These are phyloP conservation scores for Chamaenerion angustifolium DNA, from an alignment of 345 rosid genomes.

Conservation along the genomic window DNA sequence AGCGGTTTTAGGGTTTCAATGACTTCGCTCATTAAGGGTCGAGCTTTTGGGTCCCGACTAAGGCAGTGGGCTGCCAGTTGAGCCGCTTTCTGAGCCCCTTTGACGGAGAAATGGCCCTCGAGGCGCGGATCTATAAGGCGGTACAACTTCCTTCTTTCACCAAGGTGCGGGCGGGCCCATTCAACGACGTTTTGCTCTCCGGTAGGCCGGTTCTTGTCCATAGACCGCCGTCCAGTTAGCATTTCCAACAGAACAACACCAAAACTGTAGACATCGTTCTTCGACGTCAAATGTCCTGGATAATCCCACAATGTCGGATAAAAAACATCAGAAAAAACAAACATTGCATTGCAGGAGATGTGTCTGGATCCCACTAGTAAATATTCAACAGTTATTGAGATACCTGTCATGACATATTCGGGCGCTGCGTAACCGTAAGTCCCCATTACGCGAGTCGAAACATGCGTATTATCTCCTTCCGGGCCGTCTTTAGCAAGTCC, in stretches of 20 bases:
- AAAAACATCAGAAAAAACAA: background rate
- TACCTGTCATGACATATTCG: conserved; percentile 31
- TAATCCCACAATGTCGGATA: background rate
- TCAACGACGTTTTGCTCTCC: conserved; percentile 43
- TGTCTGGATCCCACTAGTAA: background rate
- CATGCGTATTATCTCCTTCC: conserved; percentile 27
- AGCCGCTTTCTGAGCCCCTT: conserved; percentile 40
- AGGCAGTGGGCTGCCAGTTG: conserved; percentile 45
- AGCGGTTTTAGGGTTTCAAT: conserved; percentile 14
- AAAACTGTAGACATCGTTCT: conserved; percentile 26
- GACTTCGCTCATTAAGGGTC: conserved; percentile 57
- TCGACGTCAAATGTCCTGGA: conserved; percentile 25
- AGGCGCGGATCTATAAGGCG: conserved; percentile 47
- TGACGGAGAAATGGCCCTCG: conserved; percentile 40
- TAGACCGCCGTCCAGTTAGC: conserved; percentile 26
- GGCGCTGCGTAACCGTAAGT: conserved; percentile 36
- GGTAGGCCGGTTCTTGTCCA: conserved; percentile 38
- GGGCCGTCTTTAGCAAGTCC: conserved; percentile 39
- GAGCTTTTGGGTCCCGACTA: conserved; percentile 43
- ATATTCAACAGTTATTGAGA: background rate
- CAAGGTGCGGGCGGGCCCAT: conserved; percentile 52
- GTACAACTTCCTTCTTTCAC: conserved; percentile 36
- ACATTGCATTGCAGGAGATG: background rate
- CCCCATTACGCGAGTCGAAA: conserved; percentile 35
- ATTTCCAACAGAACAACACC: conserved; percentile 29